Evolutionary conservation across 83 land plant genomes (phyloP).

Genomic region (Thuja plicata): DNA sequence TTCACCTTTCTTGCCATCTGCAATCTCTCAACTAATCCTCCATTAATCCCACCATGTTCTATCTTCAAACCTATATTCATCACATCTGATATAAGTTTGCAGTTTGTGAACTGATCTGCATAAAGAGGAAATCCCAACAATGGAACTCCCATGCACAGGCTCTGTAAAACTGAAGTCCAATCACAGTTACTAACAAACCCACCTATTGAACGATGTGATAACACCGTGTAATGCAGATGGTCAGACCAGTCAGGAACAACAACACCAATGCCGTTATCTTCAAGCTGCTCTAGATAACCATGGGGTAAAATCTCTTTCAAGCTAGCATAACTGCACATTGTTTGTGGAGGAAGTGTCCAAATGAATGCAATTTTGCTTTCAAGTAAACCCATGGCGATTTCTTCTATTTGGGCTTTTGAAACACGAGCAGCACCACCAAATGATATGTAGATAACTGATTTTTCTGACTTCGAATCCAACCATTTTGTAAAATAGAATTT

Average conservation of each 20-base stretch:
- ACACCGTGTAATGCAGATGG: not conserved
- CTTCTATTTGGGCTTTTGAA: conserved; percentile 3
- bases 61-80: not conserved
- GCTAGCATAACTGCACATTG: not conserved
- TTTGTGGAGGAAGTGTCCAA: not conserved
- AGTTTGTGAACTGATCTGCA: conserved; percentile 8
- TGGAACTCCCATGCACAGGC: conserved; percentile 1
- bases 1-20: not conserved
- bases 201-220: not conserved
- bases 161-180: not conserved
- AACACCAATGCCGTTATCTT: not conserved
- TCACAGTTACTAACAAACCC: not conserved
- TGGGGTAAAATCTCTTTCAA: not conserved
- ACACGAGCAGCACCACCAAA: not conserved
- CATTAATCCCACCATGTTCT: not conserved
- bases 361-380: not conserved
- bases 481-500: not conserved
- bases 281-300: not conserved
- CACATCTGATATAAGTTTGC: not conserved
- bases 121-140: not conserved
- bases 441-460: not conserved
- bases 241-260: not conserved
- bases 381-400: not conserved
- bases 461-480: not conserved
- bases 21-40: not conserved